Conservation (phyloP, 768 basidiomycete genomes). For the Lyophyllum decastes region DNA sequence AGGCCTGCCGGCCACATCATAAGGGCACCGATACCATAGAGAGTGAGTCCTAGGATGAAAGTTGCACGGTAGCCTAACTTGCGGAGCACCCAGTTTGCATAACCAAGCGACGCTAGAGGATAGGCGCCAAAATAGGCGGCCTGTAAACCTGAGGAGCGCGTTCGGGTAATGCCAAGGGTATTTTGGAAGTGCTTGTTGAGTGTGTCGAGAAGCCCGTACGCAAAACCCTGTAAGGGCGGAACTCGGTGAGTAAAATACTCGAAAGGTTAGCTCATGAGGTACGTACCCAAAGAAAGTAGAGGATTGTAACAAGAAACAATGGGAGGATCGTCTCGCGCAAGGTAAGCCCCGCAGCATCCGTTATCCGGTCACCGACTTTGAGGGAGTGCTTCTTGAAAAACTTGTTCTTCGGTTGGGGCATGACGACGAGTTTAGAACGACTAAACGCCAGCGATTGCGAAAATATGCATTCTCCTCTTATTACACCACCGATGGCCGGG, state of each 20-base stretch:
- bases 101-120: constrained; percentile 33
- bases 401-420: constrained; percentile 10
- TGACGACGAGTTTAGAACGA: not conserved
- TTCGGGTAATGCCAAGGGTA: constrained; percentile 32
- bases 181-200: constrained; percentile 36
- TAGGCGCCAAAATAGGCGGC: constrained; percentile 38
- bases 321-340: constrained; percentile 32
- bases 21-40: constrained; percentile 34
- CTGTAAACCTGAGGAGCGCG: constrained; percentile 35
- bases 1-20: constrained; percentile 37
- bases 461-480: not conserved
- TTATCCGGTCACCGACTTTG: constrained; percentile 31
- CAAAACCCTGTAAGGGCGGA: constrained; percentile 25
- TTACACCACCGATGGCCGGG: constrained; percentile 5
- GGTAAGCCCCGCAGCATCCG: constrained; percentile 31
- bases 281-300: constrained; percentile 37
- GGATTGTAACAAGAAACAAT: constrained; percentile 34
- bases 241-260: not conserved
- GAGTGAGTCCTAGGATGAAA: constrained; percentile 30
- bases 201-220: constrained; percentile 34
- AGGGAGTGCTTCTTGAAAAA: constrained; percentile 30
- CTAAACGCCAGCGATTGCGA: not conserved
- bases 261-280: not conserved
- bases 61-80: constrained; percentile 33
- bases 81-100: constrained; percentile 34